Evolutionary conservation across 345 rosid species (phyloP).

Genomic region (Stellera chamaejasme): DNA sequence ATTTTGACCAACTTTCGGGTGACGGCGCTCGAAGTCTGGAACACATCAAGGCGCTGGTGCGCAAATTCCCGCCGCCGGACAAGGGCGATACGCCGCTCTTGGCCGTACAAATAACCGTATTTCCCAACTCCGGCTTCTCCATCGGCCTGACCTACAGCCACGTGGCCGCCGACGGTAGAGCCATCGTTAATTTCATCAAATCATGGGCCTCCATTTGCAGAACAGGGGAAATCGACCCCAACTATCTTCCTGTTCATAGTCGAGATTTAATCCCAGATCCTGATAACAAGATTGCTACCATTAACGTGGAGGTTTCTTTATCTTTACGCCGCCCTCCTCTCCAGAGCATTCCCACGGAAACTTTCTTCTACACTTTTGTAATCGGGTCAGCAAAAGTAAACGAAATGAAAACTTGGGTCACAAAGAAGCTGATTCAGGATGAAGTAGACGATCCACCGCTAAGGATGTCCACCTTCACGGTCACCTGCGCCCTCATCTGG

Average conservation of each 20-base stretch:
- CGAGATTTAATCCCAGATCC: slow-evolving; percentile 20
- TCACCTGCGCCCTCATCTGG: slow-evolving; percentile 5
- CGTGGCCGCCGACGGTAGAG: slow-evolving; percentile 36
- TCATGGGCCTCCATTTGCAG: slow-evolving; percentile 22
- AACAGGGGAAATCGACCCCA: background rate
- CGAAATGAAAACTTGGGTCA: slow-evolving; percentile 19
- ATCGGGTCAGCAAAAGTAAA: slow-evolving; percentile 17
- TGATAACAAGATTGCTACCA: slow-evolving; percentile 11
- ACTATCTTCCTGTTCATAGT: slow-evolving; percentile 10
- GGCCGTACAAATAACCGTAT: slow-evolving; percentile 25
- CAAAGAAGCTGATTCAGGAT: slow-evolving; percentile 5
- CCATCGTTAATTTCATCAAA: slow-evolving; percentile 32
- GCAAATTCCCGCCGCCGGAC: slow-evolving; percentile 7
- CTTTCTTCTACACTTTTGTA: slow-evolving; percentile 18
- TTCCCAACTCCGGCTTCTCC: slow-evolving; percentile 26
- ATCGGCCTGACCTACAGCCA: slow-evolving; percentile 36
- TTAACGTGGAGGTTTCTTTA: slow-evolving; percentile 21
- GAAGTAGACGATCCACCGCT: background rate
- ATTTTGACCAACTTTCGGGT: slow-evolving; percentile 2
- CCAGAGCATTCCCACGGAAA: background rate
- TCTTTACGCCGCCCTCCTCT: background rate
- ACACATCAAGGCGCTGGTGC: slow-evolving; percentile 18
- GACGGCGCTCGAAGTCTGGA: background rate
- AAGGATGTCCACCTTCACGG: slow-evolving; percentile 1
- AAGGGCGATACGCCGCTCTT: slow-evolving; percentile 18